A percentile compares a stretch with the other conserved stretches of the same genome.
Evolutionary conservation across 441 rosid species (phyloP).

Genomic region (Eutrema salsugineum): DNA sequence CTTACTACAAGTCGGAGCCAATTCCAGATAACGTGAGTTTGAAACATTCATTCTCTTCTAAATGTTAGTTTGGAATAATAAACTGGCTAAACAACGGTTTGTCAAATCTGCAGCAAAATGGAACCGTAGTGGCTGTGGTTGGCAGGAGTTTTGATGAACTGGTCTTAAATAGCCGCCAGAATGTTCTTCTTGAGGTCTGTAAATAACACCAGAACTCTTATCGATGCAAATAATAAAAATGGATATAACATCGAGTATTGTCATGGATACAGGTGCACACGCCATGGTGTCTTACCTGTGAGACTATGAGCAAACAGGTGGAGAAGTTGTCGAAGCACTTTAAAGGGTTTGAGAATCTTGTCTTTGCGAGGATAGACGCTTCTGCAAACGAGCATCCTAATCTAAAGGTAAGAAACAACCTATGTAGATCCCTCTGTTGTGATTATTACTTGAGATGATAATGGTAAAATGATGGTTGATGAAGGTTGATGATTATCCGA

Average conservation of each 20-base stretch:
- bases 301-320: conserved; percentile 65
- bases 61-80: conserved; percentile 38
- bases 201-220: neutral
- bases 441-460: neutral
- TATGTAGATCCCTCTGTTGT: neutral
- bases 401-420: conserved; percentile 41
- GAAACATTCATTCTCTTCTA: conserved; percentile 33
- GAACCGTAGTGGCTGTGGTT: conserved; percentile 51
- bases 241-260: conserved; percentile 10
- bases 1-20: conserved; percentile 80
- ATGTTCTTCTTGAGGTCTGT: conserved; percentile 82
- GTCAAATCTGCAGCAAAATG: conserved; percentile 52
- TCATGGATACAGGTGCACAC: conserved; percentile 56
- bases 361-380: conserved; percentile 85
- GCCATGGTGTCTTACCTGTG: conserved; percentile 86
- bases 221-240: neutral
- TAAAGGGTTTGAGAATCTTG: conserved; percentile 56
- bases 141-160: conserved; percentile 79
- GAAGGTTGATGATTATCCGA: conserved; percentile 68
- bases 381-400: conserved; percentile 88
- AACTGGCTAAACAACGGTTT: neutral
- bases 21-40: conserved; percentile 73
- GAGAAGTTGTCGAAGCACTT: conserved; percentile 92
- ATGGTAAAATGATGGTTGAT: neutral
- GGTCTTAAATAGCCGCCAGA: conserved; percentile 63